These are phyloP conservation scores for Microdochium trichocladiopsis DNA, from an alignment of 2,329 filamentous ascomycete genomes.

Conservation along the genomic window DNA sequence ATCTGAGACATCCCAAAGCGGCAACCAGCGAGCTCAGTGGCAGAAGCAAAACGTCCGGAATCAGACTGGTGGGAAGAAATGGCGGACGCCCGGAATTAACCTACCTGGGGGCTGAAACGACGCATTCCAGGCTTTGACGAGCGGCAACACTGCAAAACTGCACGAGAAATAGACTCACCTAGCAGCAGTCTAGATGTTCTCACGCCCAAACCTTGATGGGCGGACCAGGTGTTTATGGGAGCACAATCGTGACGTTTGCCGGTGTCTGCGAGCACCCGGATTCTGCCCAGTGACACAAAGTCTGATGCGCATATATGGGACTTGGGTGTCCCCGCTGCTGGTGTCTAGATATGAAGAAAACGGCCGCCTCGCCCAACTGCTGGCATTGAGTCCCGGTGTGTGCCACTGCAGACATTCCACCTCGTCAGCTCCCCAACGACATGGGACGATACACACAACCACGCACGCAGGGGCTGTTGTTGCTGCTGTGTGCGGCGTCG, in stretches of 20 bases:
- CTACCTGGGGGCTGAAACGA: not conserved
- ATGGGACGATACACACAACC: not conserved
- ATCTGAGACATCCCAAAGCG: not conserved
- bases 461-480: not conserved
- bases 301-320: not conserved
- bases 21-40: not conserved
- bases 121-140: not conserved
- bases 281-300: not conserved
- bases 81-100: not conserved
- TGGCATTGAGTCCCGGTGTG: not conserved
- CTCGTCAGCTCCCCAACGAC: not conserved
- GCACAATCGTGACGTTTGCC: not conserved
- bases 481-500: not conserved
- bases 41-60: not conserved
- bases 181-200: not conserved
- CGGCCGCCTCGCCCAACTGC: not conserved
- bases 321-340: not conserved
- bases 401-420: not conserved
- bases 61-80: not conserved
- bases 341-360: not conserved
- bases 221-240: not conserved
- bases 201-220: not conserved
- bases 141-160: not conserved
- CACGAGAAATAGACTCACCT: not conserved
- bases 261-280: not conserved